Evolutionary conservation across 495 filamentous ascomycete genomes (phyloP), one percentile per base, ranked within the genome.

Genomic region (Aspergillus affinis): DNA sequence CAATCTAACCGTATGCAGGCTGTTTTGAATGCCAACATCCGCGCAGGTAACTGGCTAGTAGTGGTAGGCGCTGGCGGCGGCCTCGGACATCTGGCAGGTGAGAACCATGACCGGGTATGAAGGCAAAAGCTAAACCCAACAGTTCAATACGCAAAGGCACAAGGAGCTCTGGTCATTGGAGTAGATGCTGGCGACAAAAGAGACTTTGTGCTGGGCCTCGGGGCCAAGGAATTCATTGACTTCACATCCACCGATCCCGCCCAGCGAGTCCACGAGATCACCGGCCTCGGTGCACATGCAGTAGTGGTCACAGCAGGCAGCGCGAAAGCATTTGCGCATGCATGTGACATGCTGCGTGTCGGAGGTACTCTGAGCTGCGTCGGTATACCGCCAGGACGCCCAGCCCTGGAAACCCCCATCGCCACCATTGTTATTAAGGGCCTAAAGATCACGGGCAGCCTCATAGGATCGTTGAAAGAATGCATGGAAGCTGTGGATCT

Each of bases 1-100:
- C 26, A 21, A 30, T n/a, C 15, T 60, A 29, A 52, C 15, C 0
- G 18, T 26, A 17, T 46, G 10, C 15, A 75, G 72, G 77, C 77
- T 4, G 75, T 81, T 9, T 55, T 76, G 48, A 79, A 79, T 61
- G 56, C 71, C 15, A 72, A 73, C 46, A 57, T 79, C 52, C 67
- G 70, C 27, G 65, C 73, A n/a, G 76, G 75, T 18, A 68, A 76
- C 26, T 79, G 76, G 74, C 57, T 81, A 46, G 76, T 78, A 6
- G 77, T 81, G 41, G 73, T 81, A 19, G 78, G 78, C 7, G 78
- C 80, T n/a, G 79, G 78, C 12, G 80, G 78, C 55, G 80, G 79
- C 23, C 69, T 82, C 20, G 80, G 79, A 4, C 75, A 80, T 62
- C 65, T 80, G 30, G 77, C 75, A 47, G 75, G 75, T 80, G 60